Evolutionary conservation across 768 basidiomycete species (phyloP), one percentile per base, ranked within the genome.

Genomic region (Coprinopsis sp.): DNA sequence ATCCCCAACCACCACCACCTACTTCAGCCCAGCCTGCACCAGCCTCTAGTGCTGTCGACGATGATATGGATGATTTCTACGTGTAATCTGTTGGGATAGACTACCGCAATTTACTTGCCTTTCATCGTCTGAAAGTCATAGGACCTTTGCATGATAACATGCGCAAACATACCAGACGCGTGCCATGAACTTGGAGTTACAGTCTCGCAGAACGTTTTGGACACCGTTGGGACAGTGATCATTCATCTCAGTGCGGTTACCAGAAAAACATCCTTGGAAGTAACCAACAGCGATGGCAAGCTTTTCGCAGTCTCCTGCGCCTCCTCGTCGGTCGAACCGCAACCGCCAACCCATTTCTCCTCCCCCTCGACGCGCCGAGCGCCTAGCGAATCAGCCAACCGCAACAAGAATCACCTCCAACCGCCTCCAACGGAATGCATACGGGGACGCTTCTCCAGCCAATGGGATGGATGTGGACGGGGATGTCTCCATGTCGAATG

Each of bases 31-130:
- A 49, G 19, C 46, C 50, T 31, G 33, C 22, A 19, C 34, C 47
- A 47, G n/a, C 42, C 28, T 41, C 44, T 33, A 38, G 54, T 56
- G 40, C 44, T 19, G 72, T 73, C 25, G 74, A 77, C 21, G 75
- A 78, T 41, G 81, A 77, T 18, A 78, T 72, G 73, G 82, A 84
- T 37, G 80, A 84, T 41, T 79, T 85, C 74, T 86, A 86, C 61
- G 61, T 36, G 8, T 49, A 19, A 43, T n/a, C n/a, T n/a, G n/a
- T n/a, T n/a, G n/a, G n/a, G n/a, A n/a, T n/a, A n/a, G n/a, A n/a
- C n/a, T n/a, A n/a, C n/a, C n/a, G n/a, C n/a, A n/a, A n/a, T n/a
- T n/a, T n/a, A n/a, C n/a, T n/a, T n/a, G n/a, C n/a, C n/a, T n/a
- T n/a, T n/a, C n/a, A n/a, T n/a, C n/a, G n/a, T n/a, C n/a, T n/a